These are phyloP conservation scores for Exsudoporus frostii DNA, from an alignment of 768 basidiomycete genomes.

Conservation along the genomic window DNA sequence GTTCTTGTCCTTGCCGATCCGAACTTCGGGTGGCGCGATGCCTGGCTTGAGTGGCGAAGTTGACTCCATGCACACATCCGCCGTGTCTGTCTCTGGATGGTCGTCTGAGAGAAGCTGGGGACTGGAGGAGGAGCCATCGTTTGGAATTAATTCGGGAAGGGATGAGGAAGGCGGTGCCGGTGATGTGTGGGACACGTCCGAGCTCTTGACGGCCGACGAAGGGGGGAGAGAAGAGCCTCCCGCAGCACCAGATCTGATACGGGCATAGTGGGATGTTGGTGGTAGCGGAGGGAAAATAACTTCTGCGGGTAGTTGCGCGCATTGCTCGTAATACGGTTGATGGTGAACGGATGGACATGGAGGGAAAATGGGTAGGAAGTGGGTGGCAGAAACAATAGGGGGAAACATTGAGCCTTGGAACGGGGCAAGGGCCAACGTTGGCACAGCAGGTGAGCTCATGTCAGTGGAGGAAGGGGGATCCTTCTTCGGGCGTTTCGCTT, in stretches of 20 bases:
- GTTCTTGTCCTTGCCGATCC: constrained; percentile 12
- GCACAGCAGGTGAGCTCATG: constrained; percentile 20
- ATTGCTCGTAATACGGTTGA: constrained; percentile 71
- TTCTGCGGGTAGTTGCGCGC: constrained; percentile 54
- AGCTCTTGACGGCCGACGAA: constrained; percentile 23
- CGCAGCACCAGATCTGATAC: constrained; percentile 17
- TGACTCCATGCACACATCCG: constrained; percentile 15
- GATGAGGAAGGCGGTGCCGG: constrained; percentile 36
- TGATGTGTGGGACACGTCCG: constrained; percentile 25
- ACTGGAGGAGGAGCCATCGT: constrained; percentile 65
- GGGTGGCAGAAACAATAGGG: constrained; percentile 22
- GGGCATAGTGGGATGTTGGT: constrained; percentile 42
- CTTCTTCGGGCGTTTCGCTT: constrained; percentile 47
- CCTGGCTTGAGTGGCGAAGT: constrained; percentile 15
- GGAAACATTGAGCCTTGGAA: constrained; percentile 20
- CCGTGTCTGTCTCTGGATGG: constrained; percentile 15
- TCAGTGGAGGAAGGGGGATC: constrained; percentile 22
- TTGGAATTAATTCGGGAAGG: constrained; percentile 63
- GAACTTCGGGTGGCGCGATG: constrained; percentile 5
- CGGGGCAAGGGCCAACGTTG: constrained; percentile 19
- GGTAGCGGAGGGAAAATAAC: constrained; percentile 76
- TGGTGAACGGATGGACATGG: constrained; percentile 59
- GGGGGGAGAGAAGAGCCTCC: constrained; percentile 19
- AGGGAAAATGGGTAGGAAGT: constrained; percentile 44
- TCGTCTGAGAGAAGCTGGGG: constrained; percentile 42